A percentile compares a stretch with the other conserved stretches of the same genome.
phyloP scores from a whole-genome alignment of 78 protist genomes.

The Goniomonas avonlea region DNA sequence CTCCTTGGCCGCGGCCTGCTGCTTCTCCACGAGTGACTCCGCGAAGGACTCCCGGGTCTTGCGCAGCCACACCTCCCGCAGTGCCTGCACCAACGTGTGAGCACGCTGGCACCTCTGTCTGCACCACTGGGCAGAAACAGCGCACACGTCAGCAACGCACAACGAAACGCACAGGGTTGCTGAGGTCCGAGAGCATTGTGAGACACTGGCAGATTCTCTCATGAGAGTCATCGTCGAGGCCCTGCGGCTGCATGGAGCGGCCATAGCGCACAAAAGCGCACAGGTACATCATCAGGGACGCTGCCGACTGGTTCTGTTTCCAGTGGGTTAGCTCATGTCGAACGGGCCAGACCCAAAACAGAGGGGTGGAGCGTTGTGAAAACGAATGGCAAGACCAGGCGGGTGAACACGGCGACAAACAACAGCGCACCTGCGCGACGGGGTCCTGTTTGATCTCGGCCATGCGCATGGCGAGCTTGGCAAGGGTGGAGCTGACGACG shows the following conservation, averaged over 20 bases:
- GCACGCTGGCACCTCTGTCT: neutral
- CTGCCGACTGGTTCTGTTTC: neutral
- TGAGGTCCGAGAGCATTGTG: constrained; percentile 22
- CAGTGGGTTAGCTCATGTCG: too few species aligned
- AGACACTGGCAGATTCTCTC: constrained; percentile 67
- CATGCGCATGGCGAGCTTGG: constrained; percentile 63
- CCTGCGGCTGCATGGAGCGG: neutral
- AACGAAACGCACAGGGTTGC: too few species aligned
- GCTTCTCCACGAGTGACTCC: neutral
- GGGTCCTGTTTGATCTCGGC: neutral
- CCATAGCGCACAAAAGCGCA: constrained; percentile 38
- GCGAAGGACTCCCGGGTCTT: constrained; percentile 56
- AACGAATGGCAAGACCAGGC: too few species aligned
- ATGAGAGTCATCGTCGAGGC: constrained; percentile 56
- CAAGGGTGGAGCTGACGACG: constrained; percentile 41
- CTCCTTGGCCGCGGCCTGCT: neutral
- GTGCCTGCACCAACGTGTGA: neutral
- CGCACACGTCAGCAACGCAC: too few species aligned
- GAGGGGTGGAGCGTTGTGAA: too few species aligned
- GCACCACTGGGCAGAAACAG: too few species aligned
- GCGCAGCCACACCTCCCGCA: constrained; percentile 22
- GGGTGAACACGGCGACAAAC: too few species aligned
- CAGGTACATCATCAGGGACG: constrained; percentile 47
- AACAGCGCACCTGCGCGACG: constrained; percentile 1
- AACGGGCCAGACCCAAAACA: too few species aligned